Conservation (phyloP, 768 basidiomycete genomes). For the Auriculariales sp. region DNA sequence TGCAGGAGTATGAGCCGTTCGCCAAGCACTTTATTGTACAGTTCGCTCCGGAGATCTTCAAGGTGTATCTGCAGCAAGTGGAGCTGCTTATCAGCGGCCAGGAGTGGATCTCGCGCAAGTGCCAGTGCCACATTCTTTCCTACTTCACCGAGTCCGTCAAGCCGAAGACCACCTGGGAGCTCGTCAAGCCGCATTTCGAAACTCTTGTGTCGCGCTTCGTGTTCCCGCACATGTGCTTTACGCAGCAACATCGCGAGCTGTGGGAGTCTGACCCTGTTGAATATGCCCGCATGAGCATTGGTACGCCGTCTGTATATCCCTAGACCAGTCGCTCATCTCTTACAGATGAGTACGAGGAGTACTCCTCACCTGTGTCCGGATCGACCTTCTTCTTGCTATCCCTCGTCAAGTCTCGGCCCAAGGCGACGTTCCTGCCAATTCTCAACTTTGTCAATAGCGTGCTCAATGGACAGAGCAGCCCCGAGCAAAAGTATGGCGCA, state of each 20-base stretch:
- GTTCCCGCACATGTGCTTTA: conserved; percentile 80
- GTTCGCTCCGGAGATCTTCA: conserved; percentile 82
- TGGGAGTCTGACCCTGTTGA: conserved; percentile 80
- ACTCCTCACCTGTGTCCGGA: conserved; percentile 59
- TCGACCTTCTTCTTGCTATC: conserved; percentile 71
- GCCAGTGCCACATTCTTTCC: conserved; percentile 67
- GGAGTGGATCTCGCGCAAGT: conserved; percentile 70
- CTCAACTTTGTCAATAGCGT: conserved; percentile 64
- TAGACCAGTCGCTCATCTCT: neutral
- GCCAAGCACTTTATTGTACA: conserved; percentile 60
- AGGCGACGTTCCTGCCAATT: conserved; percentile 68
- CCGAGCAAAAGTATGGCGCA: conserved; percentile 69
- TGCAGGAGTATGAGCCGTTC: conserved; percentile 60
- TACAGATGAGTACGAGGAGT: conserved; percentile 70
- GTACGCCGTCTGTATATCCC: conserved; percentile 22
- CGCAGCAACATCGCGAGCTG: conserved; percentile 42
- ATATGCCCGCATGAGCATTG: conserved; percentile 61
- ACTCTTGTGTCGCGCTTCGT: conserved; percentile 66
- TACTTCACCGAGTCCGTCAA: conserved; percentile 88
- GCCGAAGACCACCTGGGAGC: conserved; percentile 80
- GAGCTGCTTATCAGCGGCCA: conserved; percentile 61
- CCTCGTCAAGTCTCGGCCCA: conserved; percentile 66
- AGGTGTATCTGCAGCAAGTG: conserved; percentile 55
- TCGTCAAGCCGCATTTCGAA: conserved; percentile 76
- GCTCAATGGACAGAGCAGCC: conserved; percentile 50